phyloP scores from a whole-genome alignment of 2,329 filamentous ascomycete genomes.

The Trichoderma sp. region DNA sequence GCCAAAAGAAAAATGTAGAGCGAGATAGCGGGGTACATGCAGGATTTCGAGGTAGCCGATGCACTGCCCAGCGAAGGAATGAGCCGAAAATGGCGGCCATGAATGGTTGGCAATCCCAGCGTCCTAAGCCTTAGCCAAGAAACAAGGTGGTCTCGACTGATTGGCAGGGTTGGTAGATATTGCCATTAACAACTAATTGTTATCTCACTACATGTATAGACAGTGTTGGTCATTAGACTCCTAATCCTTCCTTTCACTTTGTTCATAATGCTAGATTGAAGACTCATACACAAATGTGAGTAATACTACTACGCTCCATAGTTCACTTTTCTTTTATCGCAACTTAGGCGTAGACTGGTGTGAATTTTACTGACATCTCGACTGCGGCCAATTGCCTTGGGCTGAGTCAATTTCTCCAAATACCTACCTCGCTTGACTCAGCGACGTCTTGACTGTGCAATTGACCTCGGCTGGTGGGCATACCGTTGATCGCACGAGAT shows the following conservation, averaged over 20 bases:
- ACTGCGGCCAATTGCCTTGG: no score
- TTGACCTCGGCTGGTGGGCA: background rate
- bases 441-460: background rate
- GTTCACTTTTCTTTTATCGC: background rate
- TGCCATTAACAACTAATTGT: no score
- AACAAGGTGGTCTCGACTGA: rapidly evolving
- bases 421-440: background rate
- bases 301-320: background rate
- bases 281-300: no score
- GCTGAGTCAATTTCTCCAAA: background rate
- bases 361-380: no score
- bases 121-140: background rate
- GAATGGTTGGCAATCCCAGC: background rate
- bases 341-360: background rate
- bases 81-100: background rate
- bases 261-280: background rate
- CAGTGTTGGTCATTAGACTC: background rate
- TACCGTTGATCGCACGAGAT: background rate
- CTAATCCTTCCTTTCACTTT: background rate
- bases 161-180: background rate
- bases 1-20: no score
- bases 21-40: background rate
- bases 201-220: no score
- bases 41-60: background rate
- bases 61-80: background rate